Conservation (phyloP, 139 green algal species). For the Micractinium sp. region DNA sequence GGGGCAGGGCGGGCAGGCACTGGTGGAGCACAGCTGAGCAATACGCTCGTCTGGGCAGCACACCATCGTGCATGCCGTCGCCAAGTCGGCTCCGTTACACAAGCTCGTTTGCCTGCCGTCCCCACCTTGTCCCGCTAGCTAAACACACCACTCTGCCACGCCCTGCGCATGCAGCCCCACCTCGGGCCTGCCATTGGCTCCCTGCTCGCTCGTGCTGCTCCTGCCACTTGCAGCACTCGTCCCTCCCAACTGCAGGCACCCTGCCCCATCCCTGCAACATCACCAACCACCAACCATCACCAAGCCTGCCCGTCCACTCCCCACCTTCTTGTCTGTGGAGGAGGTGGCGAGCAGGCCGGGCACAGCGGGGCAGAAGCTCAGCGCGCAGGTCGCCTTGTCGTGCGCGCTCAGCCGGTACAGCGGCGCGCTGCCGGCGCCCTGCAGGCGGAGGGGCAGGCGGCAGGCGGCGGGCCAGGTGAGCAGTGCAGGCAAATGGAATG, state of each 20-base stretch:
- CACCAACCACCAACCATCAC: no score
- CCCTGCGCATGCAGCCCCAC: not conserved
- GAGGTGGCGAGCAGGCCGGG: conserved; percentile 85
- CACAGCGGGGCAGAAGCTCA: conserved; percentile 73
- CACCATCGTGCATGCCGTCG: no score
- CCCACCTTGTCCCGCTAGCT: no score
- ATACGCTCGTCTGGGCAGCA: no score
- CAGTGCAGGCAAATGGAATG: no score
- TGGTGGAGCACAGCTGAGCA: not conserved
- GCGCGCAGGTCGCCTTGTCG: conserved; percentile 79
- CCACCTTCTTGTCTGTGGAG: conserved; percentile 91
- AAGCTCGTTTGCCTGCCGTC: no score
- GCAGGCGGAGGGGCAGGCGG: not conserved
- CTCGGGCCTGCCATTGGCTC: not conserved
- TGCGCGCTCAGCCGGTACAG: conserved; percentile 76
- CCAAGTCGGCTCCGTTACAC: no score
- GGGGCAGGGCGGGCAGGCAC: not conserved
- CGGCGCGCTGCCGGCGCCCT: conserved; percentile 53
- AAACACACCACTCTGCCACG: no score
- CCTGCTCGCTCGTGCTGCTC: not conserved
- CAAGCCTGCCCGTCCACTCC: not conserved
- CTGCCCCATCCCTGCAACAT: no score
- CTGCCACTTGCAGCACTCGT: not conserved
- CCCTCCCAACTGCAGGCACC: no score
- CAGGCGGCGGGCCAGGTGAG: not conserved